phyloP scores from a whole-genome alignment of 768 basidiomycete genomes.

The Lepiota venenata region DNA sequence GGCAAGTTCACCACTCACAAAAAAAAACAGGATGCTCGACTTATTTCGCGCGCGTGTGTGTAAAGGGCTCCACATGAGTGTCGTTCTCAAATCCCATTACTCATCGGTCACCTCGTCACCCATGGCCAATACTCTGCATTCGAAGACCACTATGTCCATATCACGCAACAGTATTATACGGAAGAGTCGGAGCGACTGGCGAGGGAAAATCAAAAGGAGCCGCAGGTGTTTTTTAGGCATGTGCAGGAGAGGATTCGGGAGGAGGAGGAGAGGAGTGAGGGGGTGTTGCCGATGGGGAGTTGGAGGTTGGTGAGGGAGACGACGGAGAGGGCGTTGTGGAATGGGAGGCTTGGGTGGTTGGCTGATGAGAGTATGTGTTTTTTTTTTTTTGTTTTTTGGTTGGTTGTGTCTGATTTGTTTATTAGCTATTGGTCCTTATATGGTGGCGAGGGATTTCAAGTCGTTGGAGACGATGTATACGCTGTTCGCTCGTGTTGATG shows the following conservation, averaged over 20 bases:
- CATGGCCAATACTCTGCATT: constrained; percentile 61
- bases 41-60: neutral
- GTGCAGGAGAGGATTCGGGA: constrained; percentile 44
- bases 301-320: constrained; percentile 48
- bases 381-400: neutral
- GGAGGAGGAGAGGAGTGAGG: constrained; percentile 53
- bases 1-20: constrained; percentile 25
- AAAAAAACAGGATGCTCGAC: too few species aligned
- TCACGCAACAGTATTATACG: constrained; percentile 51
- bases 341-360: constrained; percentile 35
- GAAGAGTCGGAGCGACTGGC: constrained; percentile 42
- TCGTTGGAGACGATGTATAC: constrained; percentile 53
- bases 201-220: constrained; percentile 33
- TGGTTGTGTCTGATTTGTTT: neutral
- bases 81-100: constrained; percentile 38
- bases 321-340: constrained; percentile 51
- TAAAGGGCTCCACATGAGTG: constrained; percentile 33
- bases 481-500: constrained; percentile 57
- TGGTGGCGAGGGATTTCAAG: constrained; percentile 41
- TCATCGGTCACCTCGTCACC: constrained; percentile 55
- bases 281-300: constrained; percentile 46
- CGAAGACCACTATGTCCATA: constrained; percentile 50
- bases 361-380: constrained; percentile 27
- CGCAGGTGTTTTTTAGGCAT: constrained; percentile 53
- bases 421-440: constrained; percentile 51